A percentile compares a stretch with the other conserved stretches of the same genome.
Conservation (phyloP, 2,329 filamentous ascomycete species). For the Raffaelea arxii region DNA sequence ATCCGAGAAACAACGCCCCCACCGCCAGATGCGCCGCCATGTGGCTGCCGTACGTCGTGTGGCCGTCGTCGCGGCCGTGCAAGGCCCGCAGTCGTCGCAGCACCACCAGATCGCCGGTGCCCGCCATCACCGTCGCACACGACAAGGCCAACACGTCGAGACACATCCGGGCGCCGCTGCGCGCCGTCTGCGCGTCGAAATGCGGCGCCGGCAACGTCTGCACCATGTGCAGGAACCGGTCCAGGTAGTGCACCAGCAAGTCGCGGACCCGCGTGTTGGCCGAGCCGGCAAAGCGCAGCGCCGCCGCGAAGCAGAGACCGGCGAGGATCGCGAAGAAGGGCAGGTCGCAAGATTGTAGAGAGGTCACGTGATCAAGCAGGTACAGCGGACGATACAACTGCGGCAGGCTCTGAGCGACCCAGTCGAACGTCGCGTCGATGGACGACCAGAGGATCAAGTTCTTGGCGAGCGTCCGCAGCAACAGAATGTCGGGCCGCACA, state of each 20-base stretch:
- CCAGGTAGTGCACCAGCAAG: conserved; percentile 72
- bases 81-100: conserved; percentile 78
- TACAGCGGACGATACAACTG: conserved; percentile 53
- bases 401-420: conserved; percentile 70
- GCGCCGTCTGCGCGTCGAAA: conserved; percentile 78
- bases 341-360: conserved; percentile 71
- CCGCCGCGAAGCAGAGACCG: conserved; percentile 75
- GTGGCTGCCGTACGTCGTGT: conserved; percentile 87
- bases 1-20: conserved; percentile 82
- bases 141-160: conserved; percentile 80
- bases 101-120: conserved; percentile 78
- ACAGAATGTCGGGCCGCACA: conserved; percentile 82
- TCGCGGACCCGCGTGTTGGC: conserved; percentile 64
- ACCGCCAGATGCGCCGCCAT: conserved; percentile 88
- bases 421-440: conserved; percentile 62
- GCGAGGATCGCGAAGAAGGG: conserved; percentile 89
- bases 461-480: conserved; percentile 79
- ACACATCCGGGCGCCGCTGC: conserved; percentile 79
- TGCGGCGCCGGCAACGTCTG: conserved; percentile 39
- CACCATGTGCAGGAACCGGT: conserved; percentile 74
- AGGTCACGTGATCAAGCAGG: conserved; percentile 47
- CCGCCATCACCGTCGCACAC: conserved; percentile 85
- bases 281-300: conserved; percentile 65
- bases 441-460: conserved; percentile 89
- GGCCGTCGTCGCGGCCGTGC: conserved; percentile 75